phyloP scores from a whole-genome alignment of 2,329 filamentous ascomycete genomes.

The Aspergillus ruber region DNA sequence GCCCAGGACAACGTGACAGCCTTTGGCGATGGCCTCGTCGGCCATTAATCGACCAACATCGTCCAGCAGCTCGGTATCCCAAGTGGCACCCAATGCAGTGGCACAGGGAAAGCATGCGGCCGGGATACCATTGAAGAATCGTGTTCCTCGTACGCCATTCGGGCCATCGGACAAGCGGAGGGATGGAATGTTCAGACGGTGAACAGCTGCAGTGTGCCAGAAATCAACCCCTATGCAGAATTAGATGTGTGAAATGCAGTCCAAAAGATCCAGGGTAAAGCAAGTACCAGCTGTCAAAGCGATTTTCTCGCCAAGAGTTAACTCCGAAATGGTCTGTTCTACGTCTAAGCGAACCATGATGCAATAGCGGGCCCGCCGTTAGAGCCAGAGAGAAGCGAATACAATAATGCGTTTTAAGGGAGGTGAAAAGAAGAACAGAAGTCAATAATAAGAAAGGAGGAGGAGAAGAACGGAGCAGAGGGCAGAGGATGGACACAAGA shows the following conservation, averaged over 20 bases:
- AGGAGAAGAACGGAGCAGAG: background rate
- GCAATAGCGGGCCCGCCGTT: background rate
- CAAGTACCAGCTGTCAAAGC: constrained; percentile 28
- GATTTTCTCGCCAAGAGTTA: constrained; percentile 56
- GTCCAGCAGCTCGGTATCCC: constrained; percentile 65
- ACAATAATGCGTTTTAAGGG: background rate
- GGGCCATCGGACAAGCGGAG: constrained; percentile 65
- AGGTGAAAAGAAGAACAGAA: background rate
- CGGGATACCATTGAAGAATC: constrained; percentile 61
- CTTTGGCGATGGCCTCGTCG: constrained; percentile 65
- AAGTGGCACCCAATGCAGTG: constrained; percentile 71
- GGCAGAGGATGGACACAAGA: background rate
- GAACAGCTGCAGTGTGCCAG: constrained; percentile 62
- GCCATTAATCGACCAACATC: constrained; percentile 66
- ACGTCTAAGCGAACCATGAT: constrained; percentile 32
- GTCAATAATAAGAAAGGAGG: background rate
- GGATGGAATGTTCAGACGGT: constrained; percentile 56
- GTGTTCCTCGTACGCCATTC: constrained; percentile 62
- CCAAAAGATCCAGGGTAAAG: background rate
- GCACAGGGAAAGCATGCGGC: constrained; percentile 75
- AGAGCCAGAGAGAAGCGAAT: background rate
- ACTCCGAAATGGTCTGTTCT: constrained; percentile 46
- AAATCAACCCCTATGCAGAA: constrained; percentile 47
- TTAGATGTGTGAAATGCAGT: background rate
- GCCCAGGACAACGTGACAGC: constrained; percentile 66